phyloP scores from a whole-genome alignment of 345 rosid genomes.

The Lepidium sativum region DNA sequence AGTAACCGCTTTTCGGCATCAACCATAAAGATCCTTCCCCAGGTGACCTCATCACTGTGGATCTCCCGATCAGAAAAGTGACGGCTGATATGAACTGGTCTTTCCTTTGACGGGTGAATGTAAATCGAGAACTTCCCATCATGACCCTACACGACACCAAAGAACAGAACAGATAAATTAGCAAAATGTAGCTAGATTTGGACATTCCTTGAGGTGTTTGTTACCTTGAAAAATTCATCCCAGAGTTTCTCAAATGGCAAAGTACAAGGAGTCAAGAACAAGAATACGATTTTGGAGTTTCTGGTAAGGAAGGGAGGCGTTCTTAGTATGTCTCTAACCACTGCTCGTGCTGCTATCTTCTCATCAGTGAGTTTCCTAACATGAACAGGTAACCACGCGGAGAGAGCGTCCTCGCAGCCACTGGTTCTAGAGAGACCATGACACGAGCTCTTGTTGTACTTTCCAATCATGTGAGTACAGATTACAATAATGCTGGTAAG shows the following conservation, averaged over 20 bases:
- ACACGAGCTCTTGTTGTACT: conserved; percentile 40
- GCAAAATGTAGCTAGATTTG: not conserved
- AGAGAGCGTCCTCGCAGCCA: conserved; percentile 58
- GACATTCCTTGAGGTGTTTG: not conserved
- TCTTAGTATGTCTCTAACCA: conserved; percentile 60
- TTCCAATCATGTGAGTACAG: conserved; percentile 68
- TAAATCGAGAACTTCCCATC: conserved; percentile 71
- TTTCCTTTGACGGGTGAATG: conserved; percentile 71
- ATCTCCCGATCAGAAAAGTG: conserved; percentile 63
- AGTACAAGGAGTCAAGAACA: conserved; percentile 83
- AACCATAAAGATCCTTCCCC: conserved; percentile 97
- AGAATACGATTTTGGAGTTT: conserved; percentile 77
- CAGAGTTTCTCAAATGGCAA: conserved; percentile 94
- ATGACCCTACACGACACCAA: conserved; percentile 49
- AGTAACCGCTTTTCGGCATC: conserved; percentile 90
- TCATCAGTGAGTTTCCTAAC: conserved; percentile 68
- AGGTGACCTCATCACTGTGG: conserved; percentile 71
- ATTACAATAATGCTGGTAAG: conserved; percentile 71
- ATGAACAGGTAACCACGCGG: conserved; percentile 90
- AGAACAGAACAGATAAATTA: not conserved
- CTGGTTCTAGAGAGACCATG: conserved; percentile 47
- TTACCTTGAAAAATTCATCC: conserved; percentile 80
- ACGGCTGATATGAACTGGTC: conserved; percentile 66
- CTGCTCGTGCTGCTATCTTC: conserved; percentile 64
- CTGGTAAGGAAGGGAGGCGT: conserved; percentile 40